Evolutionary conservation across 208 protist species (phyloP).

Genomic region (Naegleria fowleri): DNA sequence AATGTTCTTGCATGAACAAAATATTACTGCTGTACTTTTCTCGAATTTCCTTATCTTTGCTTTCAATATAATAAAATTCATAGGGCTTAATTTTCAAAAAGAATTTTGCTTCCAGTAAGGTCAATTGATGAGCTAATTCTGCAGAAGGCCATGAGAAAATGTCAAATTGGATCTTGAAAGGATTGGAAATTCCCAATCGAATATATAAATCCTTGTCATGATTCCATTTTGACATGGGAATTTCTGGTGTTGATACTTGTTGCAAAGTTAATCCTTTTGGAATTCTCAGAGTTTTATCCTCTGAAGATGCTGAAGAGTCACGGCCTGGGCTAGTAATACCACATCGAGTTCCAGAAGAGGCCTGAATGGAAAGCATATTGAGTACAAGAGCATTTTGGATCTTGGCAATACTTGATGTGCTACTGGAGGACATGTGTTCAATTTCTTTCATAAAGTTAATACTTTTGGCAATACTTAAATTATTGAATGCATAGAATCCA

Average conservation of each 20-base stretch:
- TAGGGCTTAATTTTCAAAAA: conserved; percentile 38
- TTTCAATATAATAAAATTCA: conserved; percentile 34
- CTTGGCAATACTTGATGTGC: not conserved
- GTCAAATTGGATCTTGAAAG: conserved; percentile 5
- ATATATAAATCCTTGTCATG: not conserved
- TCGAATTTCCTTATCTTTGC: conserved; percentile 31
- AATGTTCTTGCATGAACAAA: conserved; percentile 40
- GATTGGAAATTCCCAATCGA: not conserved
- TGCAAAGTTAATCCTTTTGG: not conserved
- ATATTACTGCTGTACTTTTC: conserved; percentile 38
- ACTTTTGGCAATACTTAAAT: not conserved
- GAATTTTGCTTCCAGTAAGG: conserved; percentile 33
- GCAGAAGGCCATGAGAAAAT: not conserved
- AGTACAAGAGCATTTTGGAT: not conserved
- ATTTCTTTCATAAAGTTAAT: not conserved
- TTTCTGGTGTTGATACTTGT: not conserved
- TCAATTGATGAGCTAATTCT: conserved; percentile 28
- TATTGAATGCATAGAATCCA: not conserved
- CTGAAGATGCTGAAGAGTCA: not conserved
- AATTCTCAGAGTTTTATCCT: not conserved
- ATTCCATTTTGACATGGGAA: not conserved
- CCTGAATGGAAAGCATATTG: not conserved
- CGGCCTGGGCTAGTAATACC: not conserved
- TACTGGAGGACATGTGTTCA: not conserved
- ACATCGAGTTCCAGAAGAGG: not conserved